phyloP scores from a whole-genome alignment of 805 yeast species.

The Naumovozyma castellii region DNA sequence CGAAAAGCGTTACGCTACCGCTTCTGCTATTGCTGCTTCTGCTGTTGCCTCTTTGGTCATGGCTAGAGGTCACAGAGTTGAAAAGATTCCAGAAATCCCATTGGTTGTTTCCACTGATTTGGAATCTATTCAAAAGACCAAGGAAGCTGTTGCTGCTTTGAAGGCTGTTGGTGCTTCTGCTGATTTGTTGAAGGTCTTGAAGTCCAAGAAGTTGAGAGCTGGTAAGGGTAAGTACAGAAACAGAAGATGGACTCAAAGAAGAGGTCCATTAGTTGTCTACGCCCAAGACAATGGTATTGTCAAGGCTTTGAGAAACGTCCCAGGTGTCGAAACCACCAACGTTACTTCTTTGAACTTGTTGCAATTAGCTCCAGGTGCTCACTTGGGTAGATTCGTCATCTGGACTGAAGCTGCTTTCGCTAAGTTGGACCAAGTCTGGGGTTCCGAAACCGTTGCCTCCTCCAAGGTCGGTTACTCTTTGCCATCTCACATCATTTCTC shows the following conservation, averaged over 20 bases:
- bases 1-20: constrained; percentile 99
- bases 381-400: constrained; percentile 98
- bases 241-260: constrained; percentile 99
- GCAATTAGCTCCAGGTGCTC: constrained; percentile 99
- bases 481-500: constrained; percentile 89
- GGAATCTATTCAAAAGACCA: constrained; percentile 91
- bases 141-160: constrained; percentile 96
- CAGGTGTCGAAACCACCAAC: constrained; percentile 97
- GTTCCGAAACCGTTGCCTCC: constrained; percentile 77
- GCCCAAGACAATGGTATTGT: constrained; percentile 94
- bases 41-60: constrained; percentile 96
- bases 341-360: constrained; percentile 88
- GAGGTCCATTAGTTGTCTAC: constrained; percentile 99
- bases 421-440: constrained; percentile 94
- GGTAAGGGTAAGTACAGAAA: constrained; percentile 99
- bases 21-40: constrained; percentile 98
- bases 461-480: constrained; percentile 82
- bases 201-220: constrained; percentile 97
- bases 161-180: constrained; percentile 98
- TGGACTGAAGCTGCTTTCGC: constrained; percentile 99
- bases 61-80: constrained; percentile 99
- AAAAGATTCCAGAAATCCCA: constrained; percentile 96
- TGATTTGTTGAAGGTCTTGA: constrained; percentile 95
- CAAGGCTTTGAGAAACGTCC: constrained; percentile 98
- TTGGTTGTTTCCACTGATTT: constrained; percentile 89